Conservation (phyloP, 305 asterid species). For the Rubia tinctorum region DNA sequence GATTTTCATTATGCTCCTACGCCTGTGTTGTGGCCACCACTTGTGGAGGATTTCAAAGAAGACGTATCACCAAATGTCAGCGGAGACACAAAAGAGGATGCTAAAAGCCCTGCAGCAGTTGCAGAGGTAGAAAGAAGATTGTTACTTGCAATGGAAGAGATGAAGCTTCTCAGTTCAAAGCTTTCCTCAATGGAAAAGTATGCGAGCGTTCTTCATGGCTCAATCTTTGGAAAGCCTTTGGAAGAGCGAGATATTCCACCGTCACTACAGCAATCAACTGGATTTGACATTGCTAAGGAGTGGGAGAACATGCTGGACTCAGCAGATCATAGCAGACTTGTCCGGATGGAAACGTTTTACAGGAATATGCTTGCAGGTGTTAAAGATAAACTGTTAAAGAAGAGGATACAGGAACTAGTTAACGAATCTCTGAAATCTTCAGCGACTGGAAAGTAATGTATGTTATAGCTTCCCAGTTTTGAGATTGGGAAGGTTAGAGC, state of each 20-base stretch:
- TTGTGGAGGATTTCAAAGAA: constrained; percentile 38
- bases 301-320: constrained; percentile 90
- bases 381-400: constrained; percentile 75
- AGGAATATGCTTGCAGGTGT: constrained; percentile 73
- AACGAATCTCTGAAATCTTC: constrained; percentile 48
- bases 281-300: constrained; percentile 61
- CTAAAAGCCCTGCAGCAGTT: constrained; percentile 34
- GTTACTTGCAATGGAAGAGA: constrained; percentile 54
- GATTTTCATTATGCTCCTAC: constrained; percentile 54
- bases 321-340: constrained; percentile 59
- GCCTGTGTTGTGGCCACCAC: constrained; percentile 61
- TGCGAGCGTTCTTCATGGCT: constrained; percentile 75
- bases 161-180: constrained; percentile 53
- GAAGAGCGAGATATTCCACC: constrained; percentile 58
- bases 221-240: constrained; percentile 72
- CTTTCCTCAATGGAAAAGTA: constrained; percentile 58
- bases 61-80: constrained; percentile 17
- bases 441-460: constrained; percentile 17
- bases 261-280: constrained; percentile 38
- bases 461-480: not conserved
- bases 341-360: constrained; percentile 66
- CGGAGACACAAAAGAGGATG: constrained; percentile 18
- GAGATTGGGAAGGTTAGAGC: not conserved
- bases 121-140: constrained; percentile 46
- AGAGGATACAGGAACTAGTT: constrained; percentile 60